Evolutionary conservation across 2,329 filamentous ascomycete genomes (phyloP).

Genomic region (Cadophora gregata): DNA sequence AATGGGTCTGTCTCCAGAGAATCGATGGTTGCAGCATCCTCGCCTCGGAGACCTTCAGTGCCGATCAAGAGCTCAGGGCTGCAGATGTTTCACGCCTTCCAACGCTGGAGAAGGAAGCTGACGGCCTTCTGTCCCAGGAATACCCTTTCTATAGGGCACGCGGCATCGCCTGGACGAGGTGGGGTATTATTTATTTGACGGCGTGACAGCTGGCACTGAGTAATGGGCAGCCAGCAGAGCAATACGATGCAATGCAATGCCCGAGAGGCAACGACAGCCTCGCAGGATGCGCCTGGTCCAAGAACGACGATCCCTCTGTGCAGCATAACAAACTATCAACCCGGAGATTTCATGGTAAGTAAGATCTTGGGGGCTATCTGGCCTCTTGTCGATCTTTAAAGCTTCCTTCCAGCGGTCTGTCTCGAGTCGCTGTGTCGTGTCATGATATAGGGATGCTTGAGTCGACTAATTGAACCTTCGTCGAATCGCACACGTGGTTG

Average conservation of each 20-base stretch:
- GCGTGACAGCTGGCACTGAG: constrained; percentile 20
- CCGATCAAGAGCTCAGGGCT: constrained; percentile 16
- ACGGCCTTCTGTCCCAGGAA: constrained; percentile 13
- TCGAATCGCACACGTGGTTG: background rate
- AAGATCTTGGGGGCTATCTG: background rate
- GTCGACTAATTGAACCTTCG: background rate
- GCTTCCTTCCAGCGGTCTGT: background rate
- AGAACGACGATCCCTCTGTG: constrained; percentile 1
- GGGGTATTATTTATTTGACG: background rate
- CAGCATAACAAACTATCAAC: background rate
- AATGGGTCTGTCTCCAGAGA: background rate
- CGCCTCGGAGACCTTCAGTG: constrained; percentile 8
- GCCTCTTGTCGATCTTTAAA: background rate
- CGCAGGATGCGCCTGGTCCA: constrained; percentile 1
- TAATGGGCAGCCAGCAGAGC: background rate
- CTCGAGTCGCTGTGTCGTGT: background rate
- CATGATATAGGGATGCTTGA: background rate
- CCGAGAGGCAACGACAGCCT: constrained; percentile 4
- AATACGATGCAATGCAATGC: background rate
- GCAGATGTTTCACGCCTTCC: constrained; percentile 1
- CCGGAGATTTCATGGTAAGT: constrained; percentile 1
- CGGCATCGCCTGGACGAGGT: background rate
- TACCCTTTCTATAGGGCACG: constrained; percentile 8
- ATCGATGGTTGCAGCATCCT: background rate
- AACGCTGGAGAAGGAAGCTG: background rate